Evolutionary conservation across 257 asterid species (phyloP).

Genomic region (Solanum neorickii): DNA sequence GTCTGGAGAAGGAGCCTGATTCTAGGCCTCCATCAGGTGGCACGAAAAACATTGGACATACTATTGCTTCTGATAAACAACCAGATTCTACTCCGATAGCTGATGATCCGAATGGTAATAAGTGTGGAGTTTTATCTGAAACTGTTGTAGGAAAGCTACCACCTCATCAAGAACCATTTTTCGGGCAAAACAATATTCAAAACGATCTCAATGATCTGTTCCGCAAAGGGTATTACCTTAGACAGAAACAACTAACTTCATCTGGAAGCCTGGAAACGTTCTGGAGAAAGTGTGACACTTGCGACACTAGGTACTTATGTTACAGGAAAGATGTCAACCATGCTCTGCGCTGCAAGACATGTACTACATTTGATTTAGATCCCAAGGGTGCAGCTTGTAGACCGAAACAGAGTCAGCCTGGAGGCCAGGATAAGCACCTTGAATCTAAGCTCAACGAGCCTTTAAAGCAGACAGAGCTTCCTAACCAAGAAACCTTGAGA

Average conservation of each 20-base stretch:
- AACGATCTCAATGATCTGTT: slow-evolving; percentile 15
- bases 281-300: slow-evolving; percentile 53
- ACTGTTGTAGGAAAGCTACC: neutral
- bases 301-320: slow-evolving; percentile 26
- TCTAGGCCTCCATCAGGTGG: neutral
- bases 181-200: slow-evolving; percentile 15
- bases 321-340: slow-evolving; percentile 12
- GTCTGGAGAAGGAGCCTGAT: neutral
- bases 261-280: slow-evolving; percentile 18
- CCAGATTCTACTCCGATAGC: no score
- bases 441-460: slow-evolving; percentile 8
- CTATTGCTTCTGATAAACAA: no score
- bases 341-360: slow-evolving; percentile 32
- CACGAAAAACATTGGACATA: neutral
- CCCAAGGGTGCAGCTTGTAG: slow-evolving; percentile 6
- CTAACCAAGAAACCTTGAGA: slow-evolving; percentile 6
- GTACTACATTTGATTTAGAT: slow-evolving; percentile 29
- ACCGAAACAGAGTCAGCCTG: slow-evolving; percentile 11
- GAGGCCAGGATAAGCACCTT: slow-evolving; percentile 12
- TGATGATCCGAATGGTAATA: no score
- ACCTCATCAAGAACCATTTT: neutral
- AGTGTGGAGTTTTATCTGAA: no score
- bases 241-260: slow-evolving; percentile 14
- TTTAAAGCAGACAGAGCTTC: slow-evolving; percentile 9
- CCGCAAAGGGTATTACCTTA: neutral